Percentiles rank a stretch among this genome's conserved stretches.
phyloP scores from a whole-genome alignment of 2,329 filamentous ascomycete genomes.

The Aureobasidium mangrovei region DNA sequence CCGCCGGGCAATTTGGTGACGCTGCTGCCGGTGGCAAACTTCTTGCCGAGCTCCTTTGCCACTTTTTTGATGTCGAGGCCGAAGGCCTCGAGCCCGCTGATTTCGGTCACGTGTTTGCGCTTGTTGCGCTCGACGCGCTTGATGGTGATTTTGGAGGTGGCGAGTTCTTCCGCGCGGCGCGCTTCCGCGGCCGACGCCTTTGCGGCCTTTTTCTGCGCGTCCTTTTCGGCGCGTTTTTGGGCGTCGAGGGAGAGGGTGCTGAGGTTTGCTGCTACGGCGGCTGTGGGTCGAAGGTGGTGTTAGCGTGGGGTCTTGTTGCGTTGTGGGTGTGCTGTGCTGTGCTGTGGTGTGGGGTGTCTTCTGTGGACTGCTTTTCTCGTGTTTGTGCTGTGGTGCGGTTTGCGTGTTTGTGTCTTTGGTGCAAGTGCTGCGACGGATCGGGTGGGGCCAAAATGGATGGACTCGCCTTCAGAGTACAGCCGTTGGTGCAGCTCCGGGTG shows the following conservation, averaged over 20 bases:
- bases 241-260: conserved; percentile 81
- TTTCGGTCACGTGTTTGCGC: conserved; percentile 88
- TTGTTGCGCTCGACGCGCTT: conserved; percentile 98
- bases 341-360: not conserved
- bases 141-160: conserved; percentile 74
- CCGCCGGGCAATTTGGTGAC: conserved; percentile 79
- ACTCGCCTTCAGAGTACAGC: conserved; percentile 77
- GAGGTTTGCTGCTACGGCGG: conserved; percentile 71
- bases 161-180: conserved; percentile 73
- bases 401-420: too few species aligned
- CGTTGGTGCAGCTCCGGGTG: conserved; percentile 64
- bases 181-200: conserved; percentile 84
- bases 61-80: conserved; percentile 91
- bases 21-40: conserved; percentile 88
- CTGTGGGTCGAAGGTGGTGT: conserved; percentile 17
- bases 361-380: not conserved
- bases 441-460: not conserved
- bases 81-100: conserved; percentile 84
- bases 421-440: not conserved
- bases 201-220: conserved; percentile 91
- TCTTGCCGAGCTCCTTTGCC: conserved; percentile 89
- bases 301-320: not conserved
- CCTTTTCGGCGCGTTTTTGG: conserved; percentile 89
- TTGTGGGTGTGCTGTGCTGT: not conserved
- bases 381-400: too few species aligned